These are phyloP conservation scores for Mucor plumbeus DNA, from an alignment of 371 early-diverging fungal genomes.

Conservation along the genomic window DNA sequence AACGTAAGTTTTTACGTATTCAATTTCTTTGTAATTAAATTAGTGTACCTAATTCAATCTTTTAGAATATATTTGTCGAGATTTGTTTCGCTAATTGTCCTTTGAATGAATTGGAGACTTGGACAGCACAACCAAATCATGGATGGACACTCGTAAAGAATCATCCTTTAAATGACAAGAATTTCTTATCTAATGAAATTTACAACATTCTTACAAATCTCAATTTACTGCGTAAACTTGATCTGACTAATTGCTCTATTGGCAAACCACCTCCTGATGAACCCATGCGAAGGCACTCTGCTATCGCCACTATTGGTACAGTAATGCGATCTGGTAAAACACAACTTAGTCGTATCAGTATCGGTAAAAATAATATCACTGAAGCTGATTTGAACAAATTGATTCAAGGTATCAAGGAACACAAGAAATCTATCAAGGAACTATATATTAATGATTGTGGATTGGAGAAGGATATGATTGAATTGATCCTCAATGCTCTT, in stretches of 20 bases:
- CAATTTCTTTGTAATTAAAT: background rate
- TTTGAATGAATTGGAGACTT: constrained; percentile 34
- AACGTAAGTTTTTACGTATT: constrained; percentile 30
- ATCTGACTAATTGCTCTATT: constrained; percentile 42
- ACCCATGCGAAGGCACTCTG: constrained; percentile 5
- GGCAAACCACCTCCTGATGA: constrained; percentile 18
- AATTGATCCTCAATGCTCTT: constrained; percentile 29
- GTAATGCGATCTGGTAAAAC: constrained; percentile 29
- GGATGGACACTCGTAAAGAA: constrained; percentile 33
- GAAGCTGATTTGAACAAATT: constrained; percentile 31
- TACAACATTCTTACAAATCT: constrained; percentile 29
- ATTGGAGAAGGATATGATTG: constrained; percentile 32
- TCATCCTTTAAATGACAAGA: constrained; percentile 11
- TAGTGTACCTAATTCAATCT: background rate
- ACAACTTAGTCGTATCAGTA: constrained; percentile 29
- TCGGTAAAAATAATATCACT: constrained; percentile 40
- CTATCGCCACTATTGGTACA: constrained; percentile 27
- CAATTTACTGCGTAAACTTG: constrained; percentile 29
- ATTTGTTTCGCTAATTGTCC: constrained; percentile 33
- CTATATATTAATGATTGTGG: constrained; percentile 40
- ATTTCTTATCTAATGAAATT: constrained; percentile 40
- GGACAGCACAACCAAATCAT: constrained; percentile 33
- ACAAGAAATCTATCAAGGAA: constrained; percentile 33
- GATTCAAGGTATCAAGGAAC: constrained; percentile 32
- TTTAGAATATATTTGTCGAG: constrained; percentile 39